These are phyloP conservation scores for Tolypocladium inflatum DNA, from an alignment of 2,329 filamentous ascomycete genomes.

Conservation along the genomic window DNA sequence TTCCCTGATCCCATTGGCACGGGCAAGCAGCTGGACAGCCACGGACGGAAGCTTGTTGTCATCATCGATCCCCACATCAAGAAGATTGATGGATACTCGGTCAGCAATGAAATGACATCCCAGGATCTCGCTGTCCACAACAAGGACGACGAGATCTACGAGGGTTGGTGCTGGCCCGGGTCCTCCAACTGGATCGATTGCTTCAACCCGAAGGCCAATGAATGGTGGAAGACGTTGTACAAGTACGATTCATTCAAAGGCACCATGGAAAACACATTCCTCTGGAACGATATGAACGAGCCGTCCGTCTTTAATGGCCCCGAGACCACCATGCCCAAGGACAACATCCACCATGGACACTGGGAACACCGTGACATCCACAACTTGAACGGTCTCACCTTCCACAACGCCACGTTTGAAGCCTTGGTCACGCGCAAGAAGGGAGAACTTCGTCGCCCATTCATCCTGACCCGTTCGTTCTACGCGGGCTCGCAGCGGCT, in stretches of 20 bases:
- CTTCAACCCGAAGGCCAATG: conserved; percentile 83
- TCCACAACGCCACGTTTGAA: conserved; percentile 88
- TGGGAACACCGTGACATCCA: conserved; percentile 98
- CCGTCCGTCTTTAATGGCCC: conserved; percentile 98
- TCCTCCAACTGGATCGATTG: conserved; percentile 94
- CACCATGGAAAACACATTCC: conserved; percentile 74
- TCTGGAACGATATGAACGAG: conserved; percentile 99
- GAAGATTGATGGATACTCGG: conserved; percentile 67
- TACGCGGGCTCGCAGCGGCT: conserved; percentile 83
- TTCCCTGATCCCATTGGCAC: conserved; percentile 82
- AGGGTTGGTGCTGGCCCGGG: conserved; percentile 98
- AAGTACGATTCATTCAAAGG: conserved; percentile 83
- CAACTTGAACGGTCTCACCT: conserved; percentile 91
- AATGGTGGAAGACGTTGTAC: conserved; percentile 89
- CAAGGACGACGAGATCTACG: conserved; percentile 81
- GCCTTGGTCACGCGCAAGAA: conserved; percentile 78
- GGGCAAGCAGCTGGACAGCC: conserved; percentile 76
- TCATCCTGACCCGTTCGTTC: conserved; percentile 87
- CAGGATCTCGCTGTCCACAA: conserved; percentile 79
- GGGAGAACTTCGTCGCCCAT: conserved; percentile 76
- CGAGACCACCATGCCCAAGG: conserved; percentile 97
- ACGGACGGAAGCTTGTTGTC: conserved; percentile 80
- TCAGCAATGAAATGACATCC: conserved; percentile 73
- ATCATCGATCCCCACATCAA: conserved; percentile 99
- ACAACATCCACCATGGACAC: conserved; percentile 81